A percentile compares a stretch with the other conserved stretches of the same genome.
Evolutionary conservation across 305 asterid genomes (phyloP).

Genomic region (Plantago rigida): DNA sequence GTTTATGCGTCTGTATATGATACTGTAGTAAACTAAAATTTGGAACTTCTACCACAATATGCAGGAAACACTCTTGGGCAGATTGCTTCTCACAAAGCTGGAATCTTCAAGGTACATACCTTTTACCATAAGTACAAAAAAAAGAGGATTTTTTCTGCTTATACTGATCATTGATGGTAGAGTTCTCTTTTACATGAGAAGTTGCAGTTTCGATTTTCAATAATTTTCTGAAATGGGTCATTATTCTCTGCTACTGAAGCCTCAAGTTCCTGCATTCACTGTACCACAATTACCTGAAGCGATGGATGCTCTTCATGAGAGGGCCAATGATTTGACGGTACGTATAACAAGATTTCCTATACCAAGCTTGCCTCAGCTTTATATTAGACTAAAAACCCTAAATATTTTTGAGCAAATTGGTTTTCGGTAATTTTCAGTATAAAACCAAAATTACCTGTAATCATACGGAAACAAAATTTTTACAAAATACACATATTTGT

Average conservation of each 20-base stretch:
- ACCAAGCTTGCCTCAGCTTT: constrained; percentile 6
- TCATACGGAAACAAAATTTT: no score
- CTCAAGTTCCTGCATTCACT: constrained; percentile 74
- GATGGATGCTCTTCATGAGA: constrained; percentile 60
- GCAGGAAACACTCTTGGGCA: constrained; percentile 61
- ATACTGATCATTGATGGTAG: constrained; percentile 23
- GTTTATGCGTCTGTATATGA: not conserved
- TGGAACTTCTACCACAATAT: constrained; percentile 20
- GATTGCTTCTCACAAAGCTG: constrained; percentile 92
- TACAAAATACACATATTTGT: no score
- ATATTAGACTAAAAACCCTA: no score
- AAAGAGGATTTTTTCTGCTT: constrained; percentile 6
- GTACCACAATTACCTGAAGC: constrained; percentile 79
- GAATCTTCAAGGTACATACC: constrained; percentile 65
- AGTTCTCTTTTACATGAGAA: constrained; percentile 25
- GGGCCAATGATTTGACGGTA: constrained; percentile 54
- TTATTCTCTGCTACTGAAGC: constrained; percentile 59
- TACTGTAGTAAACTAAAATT: constrained; percentile 10
- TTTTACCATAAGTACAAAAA: constrained; percentile 21
- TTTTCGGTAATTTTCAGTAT: no score
- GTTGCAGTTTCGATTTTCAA: constrained; percentile 36
- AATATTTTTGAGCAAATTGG: no score
- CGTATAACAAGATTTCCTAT: constrained; percentile 24
- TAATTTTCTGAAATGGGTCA: constrained; percentile 43
- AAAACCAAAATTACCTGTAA: no score